Base-by-base conservation (phyloP, 2,329 filamentous ascomycete species). In the Zasmidium angulare region DNA sequence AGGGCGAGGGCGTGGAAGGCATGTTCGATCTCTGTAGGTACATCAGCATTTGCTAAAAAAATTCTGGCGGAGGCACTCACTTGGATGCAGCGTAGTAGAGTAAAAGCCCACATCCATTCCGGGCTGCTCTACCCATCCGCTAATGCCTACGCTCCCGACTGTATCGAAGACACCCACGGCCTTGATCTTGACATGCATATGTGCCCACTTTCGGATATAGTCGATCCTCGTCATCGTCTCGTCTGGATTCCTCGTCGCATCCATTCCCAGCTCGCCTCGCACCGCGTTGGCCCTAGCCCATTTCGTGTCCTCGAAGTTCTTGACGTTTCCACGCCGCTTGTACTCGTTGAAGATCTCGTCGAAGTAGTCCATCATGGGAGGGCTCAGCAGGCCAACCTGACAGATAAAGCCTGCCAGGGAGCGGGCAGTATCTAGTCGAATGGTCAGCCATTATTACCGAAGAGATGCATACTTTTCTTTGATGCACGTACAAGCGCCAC, bases 1-100 rank as follows among this genome's bases (percentile, higher is more conserved):
- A 84, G 72, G 2, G 81, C 80, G 1, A 84, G 70, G 0, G 81
- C 81, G 48, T 84, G 81, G 61, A 83, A 83, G 0, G 81, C 81
- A 58, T 83, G 76, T 40, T 81, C 77, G 6, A 83, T 72, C 22
- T 68, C 36, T 43, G n/a, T 7, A 43, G 7, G 57, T 56, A 9
- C 60, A 36, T 36, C 31, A 54, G 11, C 31, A 55, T 24, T 23
- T 60, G 59, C 4, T 56, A n/a, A n/a, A n/a, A n/a, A n/a, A n/a
- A n/a, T n/a, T n/a, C n/a, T n/a, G n/a, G n/a, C n/a, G n/a, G n/a
- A n/a, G n/a, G 26, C 54, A 56, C 55, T 43, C 36, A 43, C 36
- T 66, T 3, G 55, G 66, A 17, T 59, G 61, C 36, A 56, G 61
- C 40, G 53, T 61, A 56, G 60, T 67, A 23, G 21, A 64, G 56